These are phyloP conservation scores for Botrytis sinoallii DNA, from an alignment of 2,329 filamentous ascomycete species.

Conservation along the genomic window DNA sequence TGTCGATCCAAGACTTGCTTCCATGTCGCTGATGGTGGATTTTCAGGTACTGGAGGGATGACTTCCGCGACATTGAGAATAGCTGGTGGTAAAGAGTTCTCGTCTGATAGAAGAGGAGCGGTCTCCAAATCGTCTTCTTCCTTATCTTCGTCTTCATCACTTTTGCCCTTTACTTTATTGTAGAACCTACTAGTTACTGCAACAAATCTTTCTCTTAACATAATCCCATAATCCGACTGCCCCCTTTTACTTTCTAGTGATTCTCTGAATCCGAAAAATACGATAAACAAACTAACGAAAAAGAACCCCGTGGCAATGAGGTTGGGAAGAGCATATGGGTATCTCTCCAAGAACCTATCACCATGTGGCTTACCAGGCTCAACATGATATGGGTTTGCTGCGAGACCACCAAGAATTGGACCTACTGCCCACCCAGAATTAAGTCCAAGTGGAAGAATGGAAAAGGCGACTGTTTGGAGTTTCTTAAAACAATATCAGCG, in stretches of 20 bases:
- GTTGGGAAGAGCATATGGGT: conserved; percentile 9
- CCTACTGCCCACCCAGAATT: conserved; percentile 48
- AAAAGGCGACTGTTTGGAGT: conserved; percentile 58
- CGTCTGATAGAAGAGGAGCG: neutral
- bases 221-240: neutral
- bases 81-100: neutral
- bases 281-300: neutral
- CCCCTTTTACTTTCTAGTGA: neutral
- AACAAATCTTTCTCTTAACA: neutral
- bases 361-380: conserved; percentile 2
- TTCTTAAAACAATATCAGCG: conserved; percentile 53
- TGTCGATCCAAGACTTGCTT: conserved; percentile 4
- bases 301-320: conserved; percentile 4
- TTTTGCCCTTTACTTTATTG: neutral
- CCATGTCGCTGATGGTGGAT: neutral
- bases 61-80: neutral
- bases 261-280: conserved; percentile 3
- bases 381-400: conserved; percentile 41
- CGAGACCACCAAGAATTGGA: conserved; percentile 39
- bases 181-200: neutral
- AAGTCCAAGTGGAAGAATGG: conserved; percentile 59
- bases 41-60: neutral
- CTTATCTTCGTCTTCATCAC: neutral
- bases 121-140: neutral
- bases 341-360: conserved; percentile 7